These are phyloP conservation scores for Jatropha curcas DNA, from an alignment of 345 rosid genomes.

Conservation along the genomic window DNA sequence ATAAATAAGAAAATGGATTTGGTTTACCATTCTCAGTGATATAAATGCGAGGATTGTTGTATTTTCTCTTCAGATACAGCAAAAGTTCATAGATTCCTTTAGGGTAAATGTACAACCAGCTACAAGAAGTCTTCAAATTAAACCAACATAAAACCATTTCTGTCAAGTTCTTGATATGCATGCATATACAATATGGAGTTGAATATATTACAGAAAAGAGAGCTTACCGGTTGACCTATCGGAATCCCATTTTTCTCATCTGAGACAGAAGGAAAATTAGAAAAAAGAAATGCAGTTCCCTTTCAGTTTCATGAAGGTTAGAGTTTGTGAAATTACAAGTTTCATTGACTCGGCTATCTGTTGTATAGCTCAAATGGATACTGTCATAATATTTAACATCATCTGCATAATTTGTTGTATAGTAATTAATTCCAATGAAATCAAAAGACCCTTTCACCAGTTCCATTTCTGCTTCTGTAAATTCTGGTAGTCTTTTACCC, in stretches of 20 bases:
- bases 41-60: constrained; percentile 7
- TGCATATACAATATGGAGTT: too few relatives aligned
- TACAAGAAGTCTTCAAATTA: background rate
- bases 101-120: constrained; percentile 7
- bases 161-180: background rate
- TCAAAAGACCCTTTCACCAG: constrained; percentile 5
- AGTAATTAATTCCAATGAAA: constrained; percentile 15
- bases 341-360: background rate
- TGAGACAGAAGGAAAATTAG: background rate
- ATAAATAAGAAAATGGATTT: too few relatives aligned
- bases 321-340: background rate
- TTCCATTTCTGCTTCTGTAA: background rate
- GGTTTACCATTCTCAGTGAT: constrained; percentile 13
- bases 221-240: background rate
- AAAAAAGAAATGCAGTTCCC: background rate
- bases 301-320: background rate
- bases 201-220: too few relatives aligned
- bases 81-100: background rate
- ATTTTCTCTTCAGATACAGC: background rate
- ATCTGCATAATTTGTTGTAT: background rate
- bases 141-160: background rate
- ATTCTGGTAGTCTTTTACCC: background rate
- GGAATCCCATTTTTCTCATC: background rate
- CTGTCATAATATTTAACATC: background rate
- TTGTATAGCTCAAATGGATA: background rate